These are phyloP conservation scores for Stentor roeselii DNA, from an alignment of 73 alveolate species.

Conservation along the genomic window DNA sequence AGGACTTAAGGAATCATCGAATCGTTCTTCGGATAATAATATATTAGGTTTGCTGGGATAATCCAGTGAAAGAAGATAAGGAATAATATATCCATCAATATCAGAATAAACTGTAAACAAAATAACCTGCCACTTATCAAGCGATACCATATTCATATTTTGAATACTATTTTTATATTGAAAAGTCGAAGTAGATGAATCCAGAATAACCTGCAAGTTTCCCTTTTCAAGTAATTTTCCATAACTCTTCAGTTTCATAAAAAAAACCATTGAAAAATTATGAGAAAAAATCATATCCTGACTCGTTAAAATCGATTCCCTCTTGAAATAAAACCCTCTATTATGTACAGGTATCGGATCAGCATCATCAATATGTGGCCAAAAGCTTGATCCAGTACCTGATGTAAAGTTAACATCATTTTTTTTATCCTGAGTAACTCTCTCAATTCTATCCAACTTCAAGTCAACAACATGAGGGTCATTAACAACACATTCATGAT, in stretches of 20 bases:
- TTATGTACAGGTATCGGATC: neutral
- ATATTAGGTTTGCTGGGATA: neutral
- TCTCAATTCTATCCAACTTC: neutral
- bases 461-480: neutral
- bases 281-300: neutral
- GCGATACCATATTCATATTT: neutral
- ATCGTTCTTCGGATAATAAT: neutral
- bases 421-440: neutral
- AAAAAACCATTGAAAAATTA: neutral
- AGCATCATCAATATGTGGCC: neutral
- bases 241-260: too few species aligned
- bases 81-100: neutral
- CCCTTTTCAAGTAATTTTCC: neutral
- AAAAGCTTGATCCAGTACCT: neutral
- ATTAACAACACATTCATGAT: neutral
- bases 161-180: neutral
- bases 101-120: neutral
- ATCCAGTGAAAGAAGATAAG: too few species aligned
- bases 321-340: neutral
- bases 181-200: neutral
- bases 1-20: neutral
- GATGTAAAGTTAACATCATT: neutral
- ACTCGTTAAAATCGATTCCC: neutral
- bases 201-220: too few species aligned
- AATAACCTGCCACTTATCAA: neutral